Evolutionary conservation across 345 rosid genomes (phyloP).

Genomic region (Cochlearia excelsa): DNA sequence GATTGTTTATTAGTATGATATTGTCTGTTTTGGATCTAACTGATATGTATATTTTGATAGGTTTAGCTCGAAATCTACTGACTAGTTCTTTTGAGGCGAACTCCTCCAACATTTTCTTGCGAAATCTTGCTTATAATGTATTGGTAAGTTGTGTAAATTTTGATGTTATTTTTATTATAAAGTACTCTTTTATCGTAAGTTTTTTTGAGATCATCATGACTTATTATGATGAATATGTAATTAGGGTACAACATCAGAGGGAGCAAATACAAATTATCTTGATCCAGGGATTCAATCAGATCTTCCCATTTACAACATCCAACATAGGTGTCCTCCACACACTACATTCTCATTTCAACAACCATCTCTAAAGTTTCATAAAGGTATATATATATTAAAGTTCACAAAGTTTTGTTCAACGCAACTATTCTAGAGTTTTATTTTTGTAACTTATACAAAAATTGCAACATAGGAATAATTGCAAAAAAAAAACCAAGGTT

Average conservation of each 20-base stretch:
- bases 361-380: constrained; percentile 18
- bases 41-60: constrained; percentile 39
- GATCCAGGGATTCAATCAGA: constrained; percentile 58
- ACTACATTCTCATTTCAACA: constrained; percentile 37
- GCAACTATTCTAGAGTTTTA: no score
- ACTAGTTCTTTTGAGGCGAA: constrained; percentile 37
- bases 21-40: constrained; percentile 1
- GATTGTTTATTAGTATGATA: neutral
- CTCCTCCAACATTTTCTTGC: constrained; percentile 41
- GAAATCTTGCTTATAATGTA: constrained; percentile 43
- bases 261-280: constrained; percentile 39
- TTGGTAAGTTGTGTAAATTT: constrained; percentile 49
- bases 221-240: no score
- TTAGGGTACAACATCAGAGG: constrained; percentile 63
- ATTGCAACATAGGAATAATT: no score
- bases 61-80: constrained; percentile 50
- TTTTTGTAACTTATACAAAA: no score
- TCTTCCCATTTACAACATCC: constrained; percentile 57
- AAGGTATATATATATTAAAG: no score
- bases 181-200: no score
- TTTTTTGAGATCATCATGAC: constrained; percentile 11
- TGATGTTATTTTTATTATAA: neutral
- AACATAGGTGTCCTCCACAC: constrained; percentile 46
- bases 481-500: no score
- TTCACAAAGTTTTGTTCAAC: no score